These are phyloP conservation scores for Pulveroboletus sp. DNA, from an alignment of 768 basidiomycete species.

Conservation along the genomic window DNA sequence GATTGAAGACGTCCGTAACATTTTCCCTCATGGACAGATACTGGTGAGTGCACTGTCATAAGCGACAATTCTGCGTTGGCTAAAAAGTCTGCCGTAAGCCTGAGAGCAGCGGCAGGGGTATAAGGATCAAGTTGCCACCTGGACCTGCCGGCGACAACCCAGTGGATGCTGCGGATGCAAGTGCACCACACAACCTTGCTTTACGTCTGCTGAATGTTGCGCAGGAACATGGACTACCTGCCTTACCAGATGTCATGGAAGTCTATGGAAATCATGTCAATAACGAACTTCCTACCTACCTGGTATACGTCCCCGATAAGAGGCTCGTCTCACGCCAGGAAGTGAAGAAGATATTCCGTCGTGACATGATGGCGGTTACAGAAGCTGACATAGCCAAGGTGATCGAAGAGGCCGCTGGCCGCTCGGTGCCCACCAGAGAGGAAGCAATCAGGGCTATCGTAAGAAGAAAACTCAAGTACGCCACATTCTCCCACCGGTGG, in stretches of 20 bases:
- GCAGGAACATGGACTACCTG: constrained; percentile 14
- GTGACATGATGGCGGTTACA: constrained; percentile 22
- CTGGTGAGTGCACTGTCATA: constrained; percentile 14
- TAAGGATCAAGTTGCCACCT: constrained; percentile 21
- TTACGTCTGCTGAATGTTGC: background rate
- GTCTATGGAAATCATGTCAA: constrained; percentile 22
- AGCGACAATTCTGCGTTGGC: background rate
- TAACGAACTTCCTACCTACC: constrained; percentile 30
- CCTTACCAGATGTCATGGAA: constrained; percentile 25
- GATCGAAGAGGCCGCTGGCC: constrained; percentile 17
- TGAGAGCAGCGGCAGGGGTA: constrained; percentile 22
- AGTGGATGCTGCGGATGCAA: constrained; percentile 5
- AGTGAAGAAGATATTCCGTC: constrained; percentile 30
- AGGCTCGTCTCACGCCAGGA: constrained; percentile 30
- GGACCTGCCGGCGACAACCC: constrained; percentile 4
- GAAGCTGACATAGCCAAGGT: constrained; percentile 22
- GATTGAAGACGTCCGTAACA: constrained; percentile 24
- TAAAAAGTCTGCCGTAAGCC: constrained; percentile 12
- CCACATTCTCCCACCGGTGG: constrained; percentile 30
- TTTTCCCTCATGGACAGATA: constrained; percentile 30
- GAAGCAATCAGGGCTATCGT: constrained; percentile 25
- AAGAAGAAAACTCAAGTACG: constrained; percentile 24
- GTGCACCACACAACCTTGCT: background rate
- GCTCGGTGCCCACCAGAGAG: constrained; percentile 25
- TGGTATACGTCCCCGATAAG: constrained; percentile 25